These are phyloP conservation scores for Fragaria iinumae DNA, from an alignment of 306 rosid genomes.

Conservation along the genomic window DNA sequence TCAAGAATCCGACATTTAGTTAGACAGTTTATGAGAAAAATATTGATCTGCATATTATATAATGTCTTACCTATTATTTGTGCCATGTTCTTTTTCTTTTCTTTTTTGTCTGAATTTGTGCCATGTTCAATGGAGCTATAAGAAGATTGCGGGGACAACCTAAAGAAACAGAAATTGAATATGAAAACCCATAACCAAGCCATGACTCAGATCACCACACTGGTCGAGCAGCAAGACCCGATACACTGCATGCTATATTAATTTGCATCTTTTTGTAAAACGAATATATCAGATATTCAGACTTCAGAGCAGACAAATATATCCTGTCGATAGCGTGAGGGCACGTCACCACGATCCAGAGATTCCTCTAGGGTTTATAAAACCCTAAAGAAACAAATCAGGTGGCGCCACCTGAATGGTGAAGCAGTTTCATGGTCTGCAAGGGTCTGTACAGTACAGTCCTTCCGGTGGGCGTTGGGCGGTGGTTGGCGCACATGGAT, in stretches of 20 bases:
- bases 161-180: neutral
- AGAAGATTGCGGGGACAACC: slow-evolving; percentile 4
- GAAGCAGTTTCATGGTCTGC: neutral
- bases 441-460: neutral
- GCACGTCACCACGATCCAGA: neutral
- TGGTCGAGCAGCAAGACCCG: slow-evolving; percentile 9
- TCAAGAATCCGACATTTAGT: too few relatives aligned
- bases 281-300: neutral
- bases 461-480: slow-evolving; percentile 28
- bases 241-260: slow-evolving; percentile 9
- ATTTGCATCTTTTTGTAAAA: neutral
- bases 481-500: slow-evolving; percentile 11
- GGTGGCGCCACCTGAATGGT: neutral
- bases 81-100: too few relatives aligned
- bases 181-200: neutral
- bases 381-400: neutral
- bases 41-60: too few relatives aligned
- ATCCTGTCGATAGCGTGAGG: neutral
- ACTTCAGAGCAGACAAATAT: neutral
- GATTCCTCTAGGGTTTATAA: neutral
- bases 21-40: neutral
- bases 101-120: neutral
- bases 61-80: too few relatives aligned
- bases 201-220: slow-evolving; percentile 8
- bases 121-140: slow-evolving; percentile 7